A percentile compares a stretch with the other conserved stretches of the same genome.
These are phyloP conservation scores for Coffea eugenioides DNA, from an alignment of 257 asterid genomes.

Conservation along the genomic window DNA sequence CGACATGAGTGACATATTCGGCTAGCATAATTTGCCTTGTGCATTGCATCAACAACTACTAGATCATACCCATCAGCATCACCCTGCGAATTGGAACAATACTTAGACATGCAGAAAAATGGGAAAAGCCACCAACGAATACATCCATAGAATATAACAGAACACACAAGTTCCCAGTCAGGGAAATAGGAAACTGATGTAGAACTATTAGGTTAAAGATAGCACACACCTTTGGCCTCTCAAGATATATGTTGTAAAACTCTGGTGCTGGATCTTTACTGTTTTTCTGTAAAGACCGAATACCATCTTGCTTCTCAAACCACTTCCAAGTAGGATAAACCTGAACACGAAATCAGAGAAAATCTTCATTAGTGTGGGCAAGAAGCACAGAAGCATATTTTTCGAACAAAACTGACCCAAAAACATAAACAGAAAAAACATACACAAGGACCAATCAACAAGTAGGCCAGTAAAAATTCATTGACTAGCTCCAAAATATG, in stretches of 20 bases:
- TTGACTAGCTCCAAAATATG: background rate
- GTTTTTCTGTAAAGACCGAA: slow-evolving; percentile 90
- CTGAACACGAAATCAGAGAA: slow-evolving; percentile 32
- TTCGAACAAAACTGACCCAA: too few relatives aligned
- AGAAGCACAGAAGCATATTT: background rate
- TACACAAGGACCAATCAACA: background rate
- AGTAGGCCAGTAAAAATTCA: background rate
- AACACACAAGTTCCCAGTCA: slow-evolving; percentile 5
- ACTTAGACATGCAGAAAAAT: background rate
- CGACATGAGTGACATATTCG: slow-evolving; percentile 98
- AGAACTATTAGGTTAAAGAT: slow-evolving; percentile 13
- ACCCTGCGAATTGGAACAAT: slow-evolving; percentile 57
- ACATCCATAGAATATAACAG: background rate
- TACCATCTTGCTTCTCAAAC: slow-evolving; percentile 99
- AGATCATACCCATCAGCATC: slow-evolving; percentile 99
- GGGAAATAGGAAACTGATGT: slow-evolving; percentile 12
- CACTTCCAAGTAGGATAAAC: slow-evolving; percentile 99
- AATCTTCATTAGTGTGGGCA: background rate
- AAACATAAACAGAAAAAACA: too few relatives aligned
- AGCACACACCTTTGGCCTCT: slow-evolving; percentile 96
- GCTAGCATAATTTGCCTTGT: slow-evolving; percentile 98
- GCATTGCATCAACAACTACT: slow-evolving; percentile 99
- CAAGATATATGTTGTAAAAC: slow-evolving; percentile 93
- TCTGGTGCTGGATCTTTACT: slow-evolving; percentile 95
- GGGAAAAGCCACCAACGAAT: background rate